phyloP scores from a whole-genome alignment of 345 rosid species.

The Sonneratia caseolaris region DNA sequence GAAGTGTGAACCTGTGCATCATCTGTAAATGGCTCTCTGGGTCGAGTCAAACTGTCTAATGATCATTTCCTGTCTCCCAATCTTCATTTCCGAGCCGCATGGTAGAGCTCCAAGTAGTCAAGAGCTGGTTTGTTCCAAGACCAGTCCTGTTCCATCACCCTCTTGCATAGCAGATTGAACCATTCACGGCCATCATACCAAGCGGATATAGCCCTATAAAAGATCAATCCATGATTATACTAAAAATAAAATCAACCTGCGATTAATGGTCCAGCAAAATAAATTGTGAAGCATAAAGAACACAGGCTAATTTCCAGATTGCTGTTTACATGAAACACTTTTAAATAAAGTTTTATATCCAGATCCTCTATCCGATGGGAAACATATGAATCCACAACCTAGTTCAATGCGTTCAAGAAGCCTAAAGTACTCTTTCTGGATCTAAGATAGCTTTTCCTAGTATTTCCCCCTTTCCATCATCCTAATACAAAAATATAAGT shows the following conservation, averaged over 20 bases:
- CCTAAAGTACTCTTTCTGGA: too few species aligned
- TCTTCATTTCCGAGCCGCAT: slow-evolving; percentile 56
- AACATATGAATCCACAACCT: too few species aligned
- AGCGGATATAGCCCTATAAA: slow-evolving; percentile 65
- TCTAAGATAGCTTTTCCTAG: too few species aligned
- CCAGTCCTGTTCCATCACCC: slow-evolving; percentile 98
- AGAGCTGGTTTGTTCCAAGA: slow-evolving; percentile 98
- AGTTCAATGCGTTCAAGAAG: too few species aligned
- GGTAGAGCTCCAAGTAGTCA: slow-evolving; percentile 92
- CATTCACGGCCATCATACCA: slow-evolving; percentile 73
- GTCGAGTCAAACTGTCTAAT: background rate
- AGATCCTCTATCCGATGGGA: too few species aligned
- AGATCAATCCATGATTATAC: background rate
- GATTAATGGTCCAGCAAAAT: background rate
- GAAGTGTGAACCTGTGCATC: background rate
- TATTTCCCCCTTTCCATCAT: too few species aligned
- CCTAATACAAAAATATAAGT: too few species aligned
- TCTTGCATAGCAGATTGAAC: slow-evolving; percentile 62
- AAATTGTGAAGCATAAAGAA: background rate
- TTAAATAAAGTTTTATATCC: too few species aligned
- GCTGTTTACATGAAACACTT: too few species aligned
- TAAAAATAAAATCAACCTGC: background rate
- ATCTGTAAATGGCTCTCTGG: background rate
- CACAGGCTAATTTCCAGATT: background rate
- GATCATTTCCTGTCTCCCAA: background rate